phyloP scores from a whole-genome alignment of 2,329 filamentous ascomycete genomes.

The Neofusicoccum kwambonambiense region DNA sequence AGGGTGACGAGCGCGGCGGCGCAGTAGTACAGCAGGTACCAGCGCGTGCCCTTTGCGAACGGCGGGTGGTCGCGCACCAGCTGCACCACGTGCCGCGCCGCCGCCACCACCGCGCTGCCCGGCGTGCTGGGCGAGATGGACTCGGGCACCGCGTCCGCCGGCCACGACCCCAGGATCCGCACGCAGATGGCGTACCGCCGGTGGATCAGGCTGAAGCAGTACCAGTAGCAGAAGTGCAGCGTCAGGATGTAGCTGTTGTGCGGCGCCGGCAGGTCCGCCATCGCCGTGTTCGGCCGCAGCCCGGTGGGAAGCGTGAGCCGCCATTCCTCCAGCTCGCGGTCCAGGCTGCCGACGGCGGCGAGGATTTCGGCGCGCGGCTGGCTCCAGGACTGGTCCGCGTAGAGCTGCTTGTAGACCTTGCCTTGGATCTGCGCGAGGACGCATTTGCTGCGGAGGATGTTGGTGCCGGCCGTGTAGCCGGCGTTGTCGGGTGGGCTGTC shows the following conservation, averaged over 20 bases:
- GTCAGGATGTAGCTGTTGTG: background rate
- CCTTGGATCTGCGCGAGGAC: background rate
- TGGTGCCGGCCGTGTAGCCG: background rate
- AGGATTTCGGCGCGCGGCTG: background rate
- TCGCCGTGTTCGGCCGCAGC: background rate
- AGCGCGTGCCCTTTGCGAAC: background rate
- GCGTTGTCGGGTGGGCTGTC: background rate
- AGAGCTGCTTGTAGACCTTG: background rate
- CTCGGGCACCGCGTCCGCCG: background rate
- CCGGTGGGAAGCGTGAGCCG: background rate
- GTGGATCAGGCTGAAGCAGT: background rate
- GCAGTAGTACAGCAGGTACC: conserved; percentile 2
- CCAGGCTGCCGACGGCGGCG: background rate
- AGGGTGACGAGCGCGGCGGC: background rate
- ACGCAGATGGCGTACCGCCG: background rate
- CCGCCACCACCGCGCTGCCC: background rate
- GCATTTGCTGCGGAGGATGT: background rate
- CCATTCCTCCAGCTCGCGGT: background rate
- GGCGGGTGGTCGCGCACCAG: background rate
- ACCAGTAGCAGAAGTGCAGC: background rate
- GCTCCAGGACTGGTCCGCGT: background rate
- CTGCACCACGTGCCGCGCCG: background rate
- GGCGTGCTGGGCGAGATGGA: background rate
- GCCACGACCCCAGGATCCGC: background rate
- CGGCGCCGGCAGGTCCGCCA: background rate